Conservation (phyloP, 805 yeast species). For the Lipomyces chichibuensis region DNA sequence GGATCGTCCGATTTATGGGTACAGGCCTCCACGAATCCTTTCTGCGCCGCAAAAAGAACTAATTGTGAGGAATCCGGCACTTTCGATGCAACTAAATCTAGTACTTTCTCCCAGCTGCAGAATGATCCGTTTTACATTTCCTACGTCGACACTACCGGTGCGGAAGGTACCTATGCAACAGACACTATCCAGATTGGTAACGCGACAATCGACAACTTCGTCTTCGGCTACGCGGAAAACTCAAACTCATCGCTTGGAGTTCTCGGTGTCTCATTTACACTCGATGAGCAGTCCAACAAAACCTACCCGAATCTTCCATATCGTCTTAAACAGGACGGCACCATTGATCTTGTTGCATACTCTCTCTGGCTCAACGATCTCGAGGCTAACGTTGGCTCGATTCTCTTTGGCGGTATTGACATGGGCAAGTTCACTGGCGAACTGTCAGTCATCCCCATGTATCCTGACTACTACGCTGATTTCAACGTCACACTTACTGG, state of each 20-base stretch:
- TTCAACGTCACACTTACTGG: slow-evolving; percentile 21
- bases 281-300: slow-evolving; percentile 46
- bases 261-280: slow-evolving; percentile 38
- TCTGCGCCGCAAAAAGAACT: slow-evolving; percentile 32
- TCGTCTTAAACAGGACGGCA: slow-evolving; percentile 47
- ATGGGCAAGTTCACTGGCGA: slow-evolving; percentile 48
- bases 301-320: slow-evolving; percentile 44
- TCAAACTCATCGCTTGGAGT: slow-evolving; percentile 64
- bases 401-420: slow-evolving; percentile 54
- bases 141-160: slow-evolving; percentile 54
- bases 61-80: slow-evolving; percentile 37
- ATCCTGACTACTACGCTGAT: slow-evolving; percentile 4
- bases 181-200: slow-evolving; percentile 62
- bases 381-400: slow-evolving; percentile 43
- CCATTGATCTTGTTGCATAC: slow-evolving; percentile 49
- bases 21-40: slow-evolving; percentile 26
- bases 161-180: slow-evolving; percentile 61
- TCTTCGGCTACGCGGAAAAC: slow-evolving; percentile 79
- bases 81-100: slow-evolving; percentile 41
- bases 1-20: slow-evolving; percentile 80
- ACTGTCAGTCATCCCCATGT: slow-evolving; percentile 42
- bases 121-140: slow-evolving; percentile 37
- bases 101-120: slow-evolving; percentile 35
- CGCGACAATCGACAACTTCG: slow-evolving; percentile 52
- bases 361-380: slow-evolving; percentile 51